Evolutionary conservation across 2,329 filamentous ascomycete species (phyloP).

Genomic region (Fusarium kyushuense): DNA sequence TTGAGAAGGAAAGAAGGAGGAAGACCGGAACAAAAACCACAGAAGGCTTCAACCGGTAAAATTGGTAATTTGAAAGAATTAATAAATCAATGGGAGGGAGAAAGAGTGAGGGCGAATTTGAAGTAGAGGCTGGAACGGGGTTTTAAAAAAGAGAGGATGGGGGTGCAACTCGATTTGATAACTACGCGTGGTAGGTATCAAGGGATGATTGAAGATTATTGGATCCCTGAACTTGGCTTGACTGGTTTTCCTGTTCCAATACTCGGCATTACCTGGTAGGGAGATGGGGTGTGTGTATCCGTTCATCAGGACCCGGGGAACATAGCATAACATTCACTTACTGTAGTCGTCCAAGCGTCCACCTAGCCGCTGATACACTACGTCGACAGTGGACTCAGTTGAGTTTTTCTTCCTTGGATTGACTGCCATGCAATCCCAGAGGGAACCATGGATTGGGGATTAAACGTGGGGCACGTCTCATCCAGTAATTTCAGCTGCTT

Average conservation of each 20-base stretch:
- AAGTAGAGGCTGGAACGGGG: constrained; percentile 43
- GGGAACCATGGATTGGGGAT: constrained; percentile 40
- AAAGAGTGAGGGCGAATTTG: constrained; percentile 38
- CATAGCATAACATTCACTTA: not conserved
- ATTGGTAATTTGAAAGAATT: constrained; percentile 38
- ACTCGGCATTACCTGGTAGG: constrained; percentile 18
- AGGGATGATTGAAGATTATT: constrained; percentile 31
- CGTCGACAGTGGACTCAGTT: constrained; percentile 13
- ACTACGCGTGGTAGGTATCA: constrained; percentile 19
- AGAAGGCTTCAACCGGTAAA: constrained; percentile 33
- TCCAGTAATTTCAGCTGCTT: constrained; percentile 44
- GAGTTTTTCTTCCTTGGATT: constrained; percentile 30
- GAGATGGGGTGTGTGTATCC: constrained; percentile 10
- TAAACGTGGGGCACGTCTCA: constrained; percentile 42
- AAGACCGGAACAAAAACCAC: constrained; percentile 30
- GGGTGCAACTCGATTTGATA: constrained; percentile 15
- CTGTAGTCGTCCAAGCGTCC: not conserved
- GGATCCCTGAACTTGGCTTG: constrained; percentile 19
- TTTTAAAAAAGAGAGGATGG: constrained; percentile 38
- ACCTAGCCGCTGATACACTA: not conserved
- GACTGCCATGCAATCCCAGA: constrained; percentile 22
- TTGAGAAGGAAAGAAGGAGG: constrained; percentile 45
- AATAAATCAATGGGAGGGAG: constrained; percentile 32
- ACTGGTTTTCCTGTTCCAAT: constrained; percentile 4
- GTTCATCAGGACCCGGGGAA: not conserved